A percentile compares a stretch with the other conserved stretches of the same genome.
Evolutionary conservation across 1,284 basidiomycete genomes (phyloP).

Genomic region (Leccinum fuscescens): DNA sequence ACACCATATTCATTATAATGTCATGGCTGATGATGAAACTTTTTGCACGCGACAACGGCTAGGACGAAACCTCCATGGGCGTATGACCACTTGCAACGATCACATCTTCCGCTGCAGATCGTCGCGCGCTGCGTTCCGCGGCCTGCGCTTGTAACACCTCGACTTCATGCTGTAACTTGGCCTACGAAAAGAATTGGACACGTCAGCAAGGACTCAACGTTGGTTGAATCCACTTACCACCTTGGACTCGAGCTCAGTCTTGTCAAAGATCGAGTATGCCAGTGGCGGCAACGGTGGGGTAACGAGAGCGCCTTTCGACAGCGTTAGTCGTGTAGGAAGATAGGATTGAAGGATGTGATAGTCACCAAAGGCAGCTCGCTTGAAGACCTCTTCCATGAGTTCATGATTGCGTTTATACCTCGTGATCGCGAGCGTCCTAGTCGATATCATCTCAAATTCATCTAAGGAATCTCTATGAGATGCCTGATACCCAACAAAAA

Average conservation of each 20-base stretch:
- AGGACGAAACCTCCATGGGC: conserved; percentile 33
- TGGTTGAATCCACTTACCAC: conserved; percentile 40
- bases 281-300: conserved; percentile 39
- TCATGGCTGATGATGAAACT: background rate
- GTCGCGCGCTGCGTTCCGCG: conserved; percentile 34
- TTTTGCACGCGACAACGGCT: background rate
- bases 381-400: conserved; percentile 77
- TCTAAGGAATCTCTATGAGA: conserved; percentile 38
- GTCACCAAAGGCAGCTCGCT: conserved; percentile 64
- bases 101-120: conserved; percentile 32
- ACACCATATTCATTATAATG: background rate
- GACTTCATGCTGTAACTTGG: conserved; percentile 31
- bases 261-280: conserved; percentile 61
- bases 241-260: conserved; percentile 57
- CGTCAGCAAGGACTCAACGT: background rate
- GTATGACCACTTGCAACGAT: conserved; percentile 33
- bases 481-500: background rate
- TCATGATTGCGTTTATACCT: conserved; percentile 79
- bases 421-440: conserved; percentile 64
- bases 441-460: conserved; percentile 68
- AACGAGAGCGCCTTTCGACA: conserved; percentile 45
- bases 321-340: conserved; percentile 1
- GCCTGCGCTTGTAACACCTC: conserved; percentile 28
- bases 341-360: conserved; percentile 2
- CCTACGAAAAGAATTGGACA: conserved; percentile 16